Base-by-base conservation (phyloP, 225 moss, liverwort and hornwort species). In the Sphagnum tenellum region DNA sequence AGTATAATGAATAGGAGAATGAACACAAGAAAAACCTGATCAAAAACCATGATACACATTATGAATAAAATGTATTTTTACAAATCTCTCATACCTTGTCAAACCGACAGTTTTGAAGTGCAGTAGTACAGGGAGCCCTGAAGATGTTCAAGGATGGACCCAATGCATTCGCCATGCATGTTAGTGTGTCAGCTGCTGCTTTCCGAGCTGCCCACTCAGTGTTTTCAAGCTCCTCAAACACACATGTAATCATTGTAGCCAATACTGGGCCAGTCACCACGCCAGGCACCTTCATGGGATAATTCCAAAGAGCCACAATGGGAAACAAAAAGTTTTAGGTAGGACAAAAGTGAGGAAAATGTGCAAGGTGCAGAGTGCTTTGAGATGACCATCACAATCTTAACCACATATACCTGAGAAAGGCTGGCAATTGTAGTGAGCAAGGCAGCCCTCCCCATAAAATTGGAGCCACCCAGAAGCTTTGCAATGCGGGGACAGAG, bases 371-470 rank as follows among this genome's bases (percentile, higher is more conserved):
- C 44, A 13, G 7, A 12, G 12, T 5, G 4, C 3, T 13, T 11
- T 5, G 29, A 12, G 29, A 13, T 13, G 29, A 29, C 29, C 29
- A 29, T 29, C 51, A 12, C 46, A 50, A 12, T 7, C 46, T 12
- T 11, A 46, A 11, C 29, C 29, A 12, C 45, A 5, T 45, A 11
- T 57, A 90, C 90, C 76, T 92, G 82, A 48, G 89, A 77, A 44
- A 96, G 71, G 56, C 78, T 70, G 11, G 82, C 88, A 64, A 92
- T 70, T 47, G 68, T 72, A 3, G 73, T 68, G 4, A 92, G 72
- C 47, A 96, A 89, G 0, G 80, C 79, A 64, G 96, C 75, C 60
- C 90, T 96, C 3, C 85, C 92, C 73, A 92, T 74, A 72, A 92
- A 96, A 65, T 82, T 92, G 56, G 88, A 78, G 70, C 81, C 87